Evolutionary conservation across 2,329 filamentous ascomycete species (phyloP).

Genomic region (Fusarium sp.): DNA sequence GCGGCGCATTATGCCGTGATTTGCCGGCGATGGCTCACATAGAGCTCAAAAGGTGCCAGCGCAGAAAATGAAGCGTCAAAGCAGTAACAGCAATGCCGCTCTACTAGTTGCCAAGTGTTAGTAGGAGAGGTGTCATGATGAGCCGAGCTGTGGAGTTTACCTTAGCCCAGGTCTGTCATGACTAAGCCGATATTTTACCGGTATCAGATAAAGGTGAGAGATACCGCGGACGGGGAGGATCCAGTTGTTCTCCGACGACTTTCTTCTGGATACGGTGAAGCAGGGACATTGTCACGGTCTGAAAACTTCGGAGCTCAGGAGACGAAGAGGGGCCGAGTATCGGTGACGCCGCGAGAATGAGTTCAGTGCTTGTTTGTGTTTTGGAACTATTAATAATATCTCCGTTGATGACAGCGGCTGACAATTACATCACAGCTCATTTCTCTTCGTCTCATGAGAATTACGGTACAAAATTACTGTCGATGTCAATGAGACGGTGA

Average conservation of each 20-base stretch:
- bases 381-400: slow-evolving; percentile 21
- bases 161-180: slow-evolving; percentile 10
- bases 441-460: slow-evolving; percentile 6
- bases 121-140: slow-evolving; percentile 46
- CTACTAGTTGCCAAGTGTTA: slow-evolving; percentile 26
- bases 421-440: slow-evolving; percentile 32
- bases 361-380: slow-evolving; percentile 8
- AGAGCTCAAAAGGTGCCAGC: slow-evolving; percentile 31
- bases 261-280: slow-evolving; percentile 1
- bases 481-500: neutral
- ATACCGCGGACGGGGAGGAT: neutral
- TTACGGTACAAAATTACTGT: neutral
- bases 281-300: slow-evolving; percentile 23
- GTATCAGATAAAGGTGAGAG: slow-evolving; percentile 9
- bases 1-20: slow-evolving; percentile 59
- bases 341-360: slow-evolving; percentile 23
- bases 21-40: slow-evolving; percentile 39
- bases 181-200: slow-evolving; percentile 37
- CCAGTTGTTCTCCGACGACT: neutral
- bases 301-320: slow-evolving; percentile 18
- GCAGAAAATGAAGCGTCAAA: slow-evolving; percentile 16
- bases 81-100: neutral
- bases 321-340: slow-evolving; percentile 29
- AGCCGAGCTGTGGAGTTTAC: slow-evolving; percentile 33
- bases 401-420: slow-evolving; percentile 10